A percentile compares a stretch with the other conserved stretches of the same genome.
Evolutionary conservation across 441 rosid species (phyloP).

Genomic region (Populus hybrid): DNA sequence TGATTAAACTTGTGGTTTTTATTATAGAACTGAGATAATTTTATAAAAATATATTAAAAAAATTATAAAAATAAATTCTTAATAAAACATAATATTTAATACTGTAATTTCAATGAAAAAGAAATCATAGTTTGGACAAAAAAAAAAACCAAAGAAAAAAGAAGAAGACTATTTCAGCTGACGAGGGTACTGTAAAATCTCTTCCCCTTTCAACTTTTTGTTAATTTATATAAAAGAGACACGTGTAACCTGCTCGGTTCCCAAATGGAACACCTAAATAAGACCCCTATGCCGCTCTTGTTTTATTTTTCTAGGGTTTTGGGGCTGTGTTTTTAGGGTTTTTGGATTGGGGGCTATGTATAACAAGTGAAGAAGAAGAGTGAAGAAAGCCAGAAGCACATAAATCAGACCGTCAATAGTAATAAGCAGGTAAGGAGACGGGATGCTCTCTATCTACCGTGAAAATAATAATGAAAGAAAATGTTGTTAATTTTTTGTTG

Average conservation of each 20-base stretch:
- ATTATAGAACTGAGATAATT: no score
- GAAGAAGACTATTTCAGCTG: no score
- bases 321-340: neutral
- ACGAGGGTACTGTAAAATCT: no score
- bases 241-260: neutral
- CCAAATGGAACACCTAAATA: neutral
- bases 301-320: neutral
- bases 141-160: no score
- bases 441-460: neutral
- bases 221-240: neutral
- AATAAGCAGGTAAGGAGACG: neutral
- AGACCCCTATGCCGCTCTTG: neutral
- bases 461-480: no score
- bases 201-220: no score
- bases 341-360: neutral
- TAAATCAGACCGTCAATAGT: neutral
- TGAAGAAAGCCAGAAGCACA: neutral
- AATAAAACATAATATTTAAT: no score
- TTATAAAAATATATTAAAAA: no score
- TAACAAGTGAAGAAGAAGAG: neutral
- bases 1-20: accelerated
- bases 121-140: no score
- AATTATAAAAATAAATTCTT: no score
- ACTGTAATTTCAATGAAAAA: no score
- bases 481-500: neutral